phyloP scores from a whole-genome alignment of 2,329 filamentous ascomycete species.

The Curvularia sp. region DNA sequence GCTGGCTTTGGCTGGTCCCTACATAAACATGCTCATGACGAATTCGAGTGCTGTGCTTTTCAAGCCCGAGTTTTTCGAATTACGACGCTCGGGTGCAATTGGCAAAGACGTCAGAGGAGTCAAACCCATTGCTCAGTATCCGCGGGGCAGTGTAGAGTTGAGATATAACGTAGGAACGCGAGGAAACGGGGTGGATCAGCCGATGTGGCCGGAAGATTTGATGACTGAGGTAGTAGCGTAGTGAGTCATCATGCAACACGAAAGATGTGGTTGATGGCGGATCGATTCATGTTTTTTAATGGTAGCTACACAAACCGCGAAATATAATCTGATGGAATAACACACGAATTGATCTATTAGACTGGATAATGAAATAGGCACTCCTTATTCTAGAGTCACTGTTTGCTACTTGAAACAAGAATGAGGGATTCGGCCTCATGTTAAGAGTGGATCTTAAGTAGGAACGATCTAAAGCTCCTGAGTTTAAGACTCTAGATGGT shows the following conservation, averaged over 20 bases:
- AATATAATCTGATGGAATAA: neutral
- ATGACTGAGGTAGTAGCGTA: constrained; percentile 47
- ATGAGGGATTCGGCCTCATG: too few species aligned
- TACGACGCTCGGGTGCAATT: constrained; percentile 48
- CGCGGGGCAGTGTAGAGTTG: constrained; percentile 40
- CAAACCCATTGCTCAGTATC: constrained; percentile 55
- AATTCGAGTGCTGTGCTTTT: constrained; percentile 53
- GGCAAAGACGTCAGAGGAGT: constrained; percentile 50
- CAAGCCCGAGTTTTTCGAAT: constrained; percentile 58
- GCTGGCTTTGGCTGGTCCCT: constrained; percentile 51
- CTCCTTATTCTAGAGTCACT: too few species aligned
- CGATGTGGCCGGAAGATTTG: constrained; percentile 58
- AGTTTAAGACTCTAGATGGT: too few species aligned
- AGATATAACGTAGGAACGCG: constrained; percentile 59
- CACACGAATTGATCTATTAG: too few species aligned
- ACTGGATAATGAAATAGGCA: too few species aligned
- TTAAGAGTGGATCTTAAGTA: too few species aligned
- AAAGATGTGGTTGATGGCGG: neutral
- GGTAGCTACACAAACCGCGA: neutral
- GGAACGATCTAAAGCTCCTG: too few species aligned
- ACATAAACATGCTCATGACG: constrained; percentile 51
- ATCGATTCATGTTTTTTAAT: neutral
- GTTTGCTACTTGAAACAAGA: too few species aligned
- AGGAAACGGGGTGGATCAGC: constrained; percentile 58
- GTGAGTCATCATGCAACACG: constrained; percentile 1